Percentiles rank a stretch among this genome's conserved stretches.
phyloP scores from a whole-genome alignment of 1,284 basidiomycete genomes.

The Amylostereum areolatum region DNA sequence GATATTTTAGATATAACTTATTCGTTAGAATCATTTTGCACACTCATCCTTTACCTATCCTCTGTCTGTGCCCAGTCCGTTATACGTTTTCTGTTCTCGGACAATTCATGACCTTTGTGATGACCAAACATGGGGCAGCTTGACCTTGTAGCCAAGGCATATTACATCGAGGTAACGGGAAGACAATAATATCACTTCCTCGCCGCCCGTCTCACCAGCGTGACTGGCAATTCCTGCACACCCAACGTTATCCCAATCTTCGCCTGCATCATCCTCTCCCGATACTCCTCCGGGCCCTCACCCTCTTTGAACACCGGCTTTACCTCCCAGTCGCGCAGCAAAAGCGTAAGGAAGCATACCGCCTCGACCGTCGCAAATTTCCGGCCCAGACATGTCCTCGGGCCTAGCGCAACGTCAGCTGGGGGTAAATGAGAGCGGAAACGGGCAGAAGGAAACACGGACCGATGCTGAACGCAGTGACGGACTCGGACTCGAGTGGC shows the following conservation, averaged over 20 bases:
- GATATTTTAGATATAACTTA: no score
- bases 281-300: slow-evolving; percentile 40
- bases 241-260: slow-evolving; percentile 33
- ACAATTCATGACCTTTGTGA: no score
- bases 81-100: no score
- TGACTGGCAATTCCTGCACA: slow-evolving; percentile 34
- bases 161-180: no score
- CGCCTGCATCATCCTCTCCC: slow-evolving; percentile 35
- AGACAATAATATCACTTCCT: no score
- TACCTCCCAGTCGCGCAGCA: slow-evolving; percentile 47
- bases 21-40: no score
- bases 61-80: no score
- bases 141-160: no score
- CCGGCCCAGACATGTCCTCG: slow-evolving; percentile 48
- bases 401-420: slow-evolving; percentile 24
- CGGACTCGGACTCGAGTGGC: slow-evolving; percentile 18
- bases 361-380: slow-evolving; percentile 48
- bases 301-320: slow-evolving; percentile 33
- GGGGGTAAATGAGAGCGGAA: neutral
- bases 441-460: slow-evolving; percentile 7
- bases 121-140: no score
- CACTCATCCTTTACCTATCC: no score
- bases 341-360: slow-evolving; percentile 41
- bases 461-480: slow-evolving; percentile 45
- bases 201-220: slow-evolving; percentile 27